Conservation (phyloP, 2,329 filamentous ascomycete species). For the Aureobasidium lini region DNA sequence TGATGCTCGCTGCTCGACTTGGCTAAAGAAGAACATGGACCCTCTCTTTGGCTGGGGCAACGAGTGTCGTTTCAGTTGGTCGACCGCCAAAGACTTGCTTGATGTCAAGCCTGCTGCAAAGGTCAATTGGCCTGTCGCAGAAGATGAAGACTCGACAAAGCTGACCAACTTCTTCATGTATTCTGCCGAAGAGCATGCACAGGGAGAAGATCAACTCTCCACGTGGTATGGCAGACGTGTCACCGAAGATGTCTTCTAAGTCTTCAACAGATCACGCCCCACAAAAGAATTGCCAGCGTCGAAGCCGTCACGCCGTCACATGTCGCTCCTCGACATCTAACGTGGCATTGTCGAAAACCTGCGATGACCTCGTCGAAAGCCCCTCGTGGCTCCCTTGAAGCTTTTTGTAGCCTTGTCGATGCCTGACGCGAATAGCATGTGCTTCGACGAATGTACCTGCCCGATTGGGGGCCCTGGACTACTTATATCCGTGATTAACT, state of each 20-base stretch:
- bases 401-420: background rate
- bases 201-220: constrained; percentile 55
- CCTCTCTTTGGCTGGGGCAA: constrained; percentile 91
- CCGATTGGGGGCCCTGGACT: background rate
- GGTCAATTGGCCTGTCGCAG: constrained; percentile 76
- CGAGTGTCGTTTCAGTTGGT: constrained; percentile 94
- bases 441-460: background rate
- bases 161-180: constrained; percentile 69
- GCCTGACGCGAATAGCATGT: background rate
- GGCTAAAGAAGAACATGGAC: constrained; percentile 83
- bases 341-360: background rate
- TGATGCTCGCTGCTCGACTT: constrained; percentile 69
- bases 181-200: constrained; percentile 36
- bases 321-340: too few relatives aligned
- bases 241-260: constrained; percentile 61
- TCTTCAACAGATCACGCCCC: background rate
- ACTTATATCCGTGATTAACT: background rate
- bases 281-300: background rate
- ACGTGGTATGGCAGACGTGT: constrained; percentile 76
- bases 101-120: constrained; percentile 63
- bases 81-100: constrained; percentile 86
- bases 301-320: background rate
- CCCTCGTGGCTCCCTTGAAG: too few relatives aligned
- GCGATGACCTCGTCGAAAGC: background rate
- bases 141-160: constrained; percentile 56